Conservation (phyloP, 148 eudicot genomes). For the Talinum fruticosum region DNA sequence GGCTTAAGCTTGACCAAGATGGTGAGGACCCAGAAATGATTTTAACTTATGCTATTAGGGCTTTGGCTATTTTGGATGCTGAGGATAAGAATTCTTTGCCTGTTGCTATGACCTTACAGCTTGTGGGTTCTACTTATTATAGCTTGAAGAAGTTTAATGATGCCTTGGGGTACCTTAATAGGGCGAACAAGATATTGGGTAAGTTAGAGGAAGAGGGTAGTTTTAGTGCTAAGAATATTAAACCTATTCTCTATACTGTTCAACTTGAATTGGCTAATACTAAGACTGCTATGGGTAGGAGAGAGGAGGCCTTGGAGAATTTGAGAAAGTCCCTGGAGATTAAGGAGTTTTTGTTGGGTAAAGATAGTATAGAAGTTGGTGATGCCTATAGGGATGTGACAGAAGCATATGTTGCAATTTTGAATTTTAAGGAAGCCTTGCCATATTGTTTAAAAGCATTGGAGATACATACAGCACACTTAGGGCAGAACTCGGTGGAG, state of each 20-base stretch:
- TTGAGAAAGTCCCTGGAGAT: conserved; percentile 64
- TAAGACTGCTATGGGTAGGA: conserved; percentile 84
- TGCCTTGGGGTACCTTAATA: conserved; percentile 74
- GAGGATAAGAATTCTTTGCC: conserved; percentile 42
- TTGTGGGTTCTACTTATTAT: conserved; percentile 68
- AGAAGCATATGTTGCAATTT: conserved; percentile 63
- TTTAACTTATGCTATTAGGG: conserved; percentile 63
- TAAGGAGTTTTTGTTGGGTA: conserved; percentile 61
- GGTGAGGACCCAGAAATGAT: conserved; percentile 74
- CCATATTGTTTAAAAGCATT: conserved; percentile 73
- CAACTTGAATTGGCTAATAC: conserved; percentile 72
- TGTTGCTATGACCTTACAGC: conserved; percentile 83
- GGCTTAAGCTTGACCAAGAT: conserved; percentile 84
- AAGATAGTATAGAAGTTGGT: conserved; percentile 73
- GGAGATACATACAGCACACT: conserved; percentile 52
- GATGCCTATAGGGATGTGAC: conserved; percentile 79
- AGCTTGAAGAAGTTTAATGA: conserved; percentile 68
- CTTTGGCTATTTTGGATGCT: conserved; percentile 52
- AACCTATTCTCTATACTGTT: conserved; percentile 76
- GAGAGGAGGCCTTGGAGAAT: conserved; percentile 77
- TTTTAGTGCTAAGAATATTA: conserved; percentile 38
- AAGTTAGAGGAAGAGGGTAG: conserved; percentile 47
- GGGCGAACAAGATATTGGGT: conserved; percentile 65
- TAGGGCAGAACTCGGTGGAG: conserved; percentile 84
- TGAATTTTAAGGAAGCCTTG: conserved; percentile 77